phyloP scores from a whole-genome alignment of 1,284 basidiomycete species.

The Irpex sp. region DNA sequence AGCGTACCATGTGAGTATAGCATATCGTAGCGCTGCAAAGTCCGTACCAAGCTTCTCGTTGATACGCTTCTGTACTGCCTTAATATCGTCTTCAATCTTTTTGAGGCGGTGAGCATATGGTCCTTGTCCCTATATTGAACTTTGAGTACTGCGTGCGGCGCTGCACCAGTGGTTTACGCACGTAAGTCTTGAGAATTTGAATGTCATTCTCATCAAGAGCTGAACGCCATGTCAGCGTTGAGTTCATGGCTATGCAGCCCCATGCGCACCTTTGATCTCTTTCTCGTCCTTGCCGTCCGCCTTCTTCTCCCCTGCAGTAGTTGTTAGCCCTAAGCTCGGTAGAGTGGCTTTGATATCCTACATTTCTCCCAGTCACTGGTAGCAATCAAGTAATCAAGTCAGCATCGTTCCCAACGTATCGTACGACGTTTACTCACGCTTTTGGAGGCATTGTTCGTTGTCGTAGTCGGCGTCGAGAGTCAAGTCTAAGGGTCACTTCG shows the following conservation, averaged over 20 bases:
- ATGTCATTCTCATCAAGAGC: slow-evolving; percentile 98
- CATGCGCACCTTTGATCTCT: slow-evolving; percentile 76
- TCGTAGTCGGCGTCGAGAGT: slow-evolving; percentile 13
- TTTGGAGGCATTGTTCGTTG: slow-evolving; percentile 74
- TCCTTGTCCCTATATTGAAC: slow-evolving; percentile 80
- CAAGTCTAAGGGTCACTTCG: slow-evolving; percentile 7
- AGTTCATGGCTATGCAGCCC: neutral
- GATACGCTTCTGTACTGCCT: slow-evolving; percentile 95
- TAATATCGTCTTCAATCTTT: slow-evolving; percentile 90
- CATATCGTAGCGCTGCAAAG: neutral
- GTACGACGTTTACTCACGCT: slow-evolving; percentile 45
- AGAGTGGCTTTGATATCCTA: slow-evolving; percentile 34
- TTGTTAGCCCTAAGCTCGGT: neutral
- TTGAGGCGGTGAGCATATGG: slow-evolving; percentile 91
- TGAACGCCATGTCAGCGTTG: slow-evolving; percentile 26
- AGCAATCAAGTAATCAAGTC: neutral
- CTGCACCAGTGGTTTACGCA: slow-evolving; percentile 28
- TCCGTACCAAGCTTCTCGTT: slow-evolving; percentile 89
- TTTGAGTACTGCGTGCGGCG: neutral
- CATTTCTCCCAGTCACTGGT: slow-evolving; percentile 96
- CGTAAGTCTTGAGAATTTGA: slow-evolving; percentile 98
- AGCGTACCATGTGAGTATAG: neutral
- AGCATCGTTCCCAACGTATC: slow-evolving; percentile 1
- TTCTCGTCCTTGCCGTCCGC: slow-evolving; percentile 81
- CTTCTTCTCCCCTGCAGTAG: slow-evolving; percentile 71